Percentiles rank a stretch among this genome's conserved stretches.
Conservation (phyloP, 495 filamentous ascomycete species). For the Neurospora africana region DNA sequence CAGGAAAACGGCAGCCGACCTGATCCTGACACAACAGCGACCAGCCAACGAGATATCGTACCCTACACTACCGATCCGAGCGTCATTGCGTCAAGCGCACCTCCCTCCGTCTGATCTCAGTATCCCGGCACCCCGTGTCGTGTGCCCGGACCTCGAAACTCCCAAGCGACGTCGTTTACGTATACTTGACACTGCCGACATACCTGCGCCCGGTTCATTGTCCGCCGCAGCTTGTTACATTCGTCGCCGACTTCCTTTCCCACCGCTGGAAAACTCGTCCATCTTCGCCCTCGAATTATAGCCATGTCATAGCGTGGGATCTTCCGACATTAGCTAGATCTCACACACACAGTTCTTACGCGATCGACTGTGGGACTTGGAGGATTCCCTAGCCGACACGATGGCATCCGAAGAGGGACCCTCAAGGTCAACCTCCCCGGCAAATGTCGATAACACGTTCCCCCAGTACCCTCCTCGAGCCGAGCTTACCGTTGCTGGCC, state of each 20-base stretch:
- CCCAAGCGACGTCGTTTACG: not conserved
- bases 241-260: not conserved
- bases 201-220: not conserved
- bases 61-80: not conserved
- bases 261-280: not conserved
- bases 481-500: constrained; percentile 20
- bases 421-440: constrained; percentile 25
- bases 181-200: not conserved
- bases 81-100: not conserved
- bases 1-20: not conserved
- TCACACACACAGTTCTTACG: not conserved
- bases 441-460: constrained; percentile 27
- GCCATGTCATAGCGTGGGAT: constrained; percentile 6
- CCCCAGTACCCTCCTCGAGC: constrained; percentile 27
- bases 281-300: not conserved
- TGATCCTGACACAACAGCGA: not conserved
- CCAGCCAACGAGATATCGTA: not conserved
- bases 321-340: not conserved
- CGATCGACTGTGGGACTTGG: not conserved
- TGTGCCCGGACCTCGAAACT: constrained; percentile 17
- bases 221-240: not conserved
- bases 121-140: constrained; percentile 3
- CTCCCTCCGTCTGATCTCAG: not conserved
- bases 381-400: not conserved
- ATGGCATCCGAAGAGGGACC: constrained; percentile 29